Base-by-base conservation (phyloP, 1,284 basidiomycete genomes). In the Ustilago hordei region DNA sequence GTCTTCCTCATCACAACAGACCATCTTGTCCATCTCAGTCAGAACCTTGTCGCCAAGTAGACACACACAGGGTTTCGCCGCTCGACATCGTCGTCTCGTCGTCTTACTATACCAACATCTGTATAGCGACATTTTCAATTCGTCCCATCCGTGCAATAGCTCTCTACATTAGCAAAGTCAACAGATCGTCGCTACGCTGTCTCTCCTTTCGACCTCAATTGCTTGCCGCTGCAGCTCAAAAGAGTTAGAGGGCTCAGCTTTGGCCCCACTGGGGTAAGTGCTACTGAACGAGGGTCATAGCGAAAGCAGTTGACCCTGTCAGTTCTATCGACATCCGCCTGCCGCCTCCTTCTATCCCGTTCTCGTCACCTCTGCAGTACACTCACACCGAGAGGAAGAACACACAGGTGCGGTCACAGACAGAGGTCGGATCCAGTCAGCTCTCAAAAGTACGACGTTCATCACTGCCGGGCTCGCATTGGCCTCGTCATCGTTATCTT, bases 21-120 rank as follows among this genome's bases (percentile, higher is more conserved):
- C n/a, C n/a, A 31, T 34, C 55, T 13, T 47, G 3, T 13, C 19
- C 43, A 36, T 36, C 28, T 5, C 45, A 43, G 53, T 23, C 39
- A 32, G 31, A 36, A 61, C 13, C 48, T 50, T 31, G 54, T 55
- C 54, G 54, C 54, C 36, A 39, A 38, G 19, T 12, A 55, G 35
- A 38, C 36, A 31, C 36, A 36, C 39, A 23, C 54, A 19, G 15
- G 11, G 23, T 28, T 13, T 15, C 28, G 28, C 48, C 4, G 31
- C 31, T 12, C n/a, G 23, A 38, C 35, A 17, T 36, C 53, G 15
- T 55, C 32, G 17, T 23, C 15, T 17, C 6, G 7, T 53, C 31
- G 36, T 8, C 11, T 23, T n/a, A 19, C n/a, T 13, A 11, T 28
- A 55, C 35, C 19, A 19, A 28, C 35, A 41, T 41, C 36, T 23